Evolutionary conservation across 2,329 filamentous ascomycete genomes (phyloP).

Genomic region (Elsinoe necatrix): DNA sequence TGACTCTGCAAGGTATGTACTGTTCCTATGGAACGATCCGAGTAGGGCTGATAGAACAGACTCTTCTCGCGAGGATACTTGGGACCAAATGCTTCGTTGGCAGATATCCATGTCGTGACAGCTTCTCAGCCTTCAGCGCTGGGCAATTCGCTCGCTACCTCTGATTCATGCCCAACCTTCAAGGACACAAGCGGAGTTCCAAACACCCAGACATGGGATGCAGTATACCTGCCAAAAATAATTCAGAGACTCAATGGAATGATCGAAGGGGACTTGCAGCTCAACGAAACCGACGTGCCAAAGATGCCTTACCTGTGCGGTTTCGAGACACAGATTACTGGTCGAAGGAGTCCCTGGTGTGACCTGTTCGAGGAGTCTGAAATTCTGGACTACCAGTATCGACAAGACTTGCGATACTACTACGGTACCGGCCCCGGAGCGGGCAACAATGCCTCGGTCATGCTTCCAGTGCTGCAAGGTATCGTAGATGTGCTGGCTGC

Average conservation of each 20-base stretch:
- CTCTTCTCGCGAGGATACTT: slow-evolving; percentile 55
- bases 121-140: slow-evolving; percentile 45
- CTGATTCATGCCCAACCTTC: slow-evolving; percentile 55
- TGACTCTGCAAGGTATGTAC: slow-evolving; percentile 42
- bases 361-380: slow-evolving; percentile 52
- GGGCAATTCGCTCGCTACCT: slow-evolving; percentile 56
- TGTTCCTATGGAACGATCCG: background rate
- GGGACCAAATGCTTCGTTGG: slow-evolving; percentile 47
- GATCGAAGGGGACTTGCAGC: slow-evolving; percentile 40
- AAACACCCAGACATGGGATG: slow-evolving; percentile 41
- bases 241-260: slow-evolving; percentile 46
- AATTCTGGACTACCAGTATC: slow-evolving; percentile 55
- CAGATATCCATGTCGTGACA: slow-evolving; percentile 52
- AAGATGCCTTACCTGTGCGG: slow-evolving; percentile 60
- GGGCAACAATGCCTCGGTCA: slow-evolving; percentile 47
- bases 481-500: slow-evolving; percentile 46
- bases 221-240: slow-evolving; percentile 47
- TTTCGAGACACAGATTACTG: slow-evolving; percentile 59
- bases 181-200: slow-evolving; percentile 45
- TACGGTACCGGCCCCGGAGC: slow-evolving; percentile 47
- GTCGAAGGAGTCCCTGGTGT: slow-evolving; percentile 51
- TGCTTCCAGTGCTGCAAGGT: slow-evolving; percentile 52
- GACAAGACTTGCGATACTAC: slow-evolving; percentile 59
- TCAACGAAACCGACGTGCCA: slow-evolving; percentile 46
- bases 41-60: slow-evolving; percentile 23